These are phyloP conservation scores for Nymphaea colorata DNA, from an alignment of 164 flowering plant species.

Conservation along the genomic window DNA sequence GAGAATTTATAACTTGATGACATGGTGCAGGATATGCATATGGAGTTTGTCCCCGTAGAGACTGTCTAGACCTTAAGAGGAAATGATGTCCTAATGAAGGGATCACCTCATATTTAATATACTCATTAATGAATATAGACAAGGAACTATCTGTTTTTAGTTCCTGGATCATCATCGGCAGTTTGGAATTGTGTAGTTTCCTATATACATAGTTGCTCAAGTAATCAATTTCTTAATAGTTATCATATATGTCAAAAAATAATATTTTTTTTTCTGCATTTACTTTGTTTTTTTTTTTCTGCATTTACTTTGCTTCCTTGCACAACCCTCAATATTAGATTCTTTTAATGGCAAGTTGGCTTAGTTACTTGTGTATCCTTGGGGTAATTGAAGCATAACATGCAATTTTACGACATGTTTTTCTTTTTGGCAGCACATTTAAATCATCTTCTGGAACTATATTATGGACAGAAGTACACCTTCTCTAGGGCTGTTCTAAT, in stretches of 20 bases:
- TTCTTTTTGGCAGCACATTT: slow-evolving; percentile 61
- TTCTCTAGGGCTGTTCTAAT: slow-evolving; percentile 40
- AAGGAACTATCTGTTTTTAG: no score
- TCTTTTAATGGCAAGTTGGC: not conserved
- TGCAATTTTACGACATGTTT: not conserved
- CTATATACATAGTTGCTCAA: no score
- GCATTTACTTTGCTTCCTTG: not conserved
- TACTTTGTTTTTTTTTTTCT: not conserved
- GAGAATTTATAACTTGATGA: no score
- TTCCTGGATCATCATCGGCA: not conserved
- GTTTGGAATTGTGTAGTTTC: not conserved
- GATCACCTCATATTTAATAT: no score
- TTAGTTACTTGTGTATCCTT: not conserved
- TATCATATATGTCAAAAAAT: not conserved
- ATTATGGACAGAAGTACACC: slow-evolving; percentile 34
- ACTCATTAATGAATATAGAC: no score
- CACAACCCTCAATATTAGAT: not conserved
- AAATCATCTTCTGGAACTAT: slow-evolving; percentile 67
- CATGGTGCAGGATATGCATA: no score
- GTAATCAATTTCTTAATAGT: not conserved
- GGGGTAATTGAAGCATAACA: not conserved
- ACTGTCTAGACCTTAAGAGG: no score
- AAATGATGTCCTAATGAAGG: no score
- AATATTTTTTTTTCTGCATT: not conserved
- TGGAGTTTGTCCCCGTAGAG: no score